Conservation (phyloP, 805 yeast species). For the Metschnikowia lochheadii region DNA sequence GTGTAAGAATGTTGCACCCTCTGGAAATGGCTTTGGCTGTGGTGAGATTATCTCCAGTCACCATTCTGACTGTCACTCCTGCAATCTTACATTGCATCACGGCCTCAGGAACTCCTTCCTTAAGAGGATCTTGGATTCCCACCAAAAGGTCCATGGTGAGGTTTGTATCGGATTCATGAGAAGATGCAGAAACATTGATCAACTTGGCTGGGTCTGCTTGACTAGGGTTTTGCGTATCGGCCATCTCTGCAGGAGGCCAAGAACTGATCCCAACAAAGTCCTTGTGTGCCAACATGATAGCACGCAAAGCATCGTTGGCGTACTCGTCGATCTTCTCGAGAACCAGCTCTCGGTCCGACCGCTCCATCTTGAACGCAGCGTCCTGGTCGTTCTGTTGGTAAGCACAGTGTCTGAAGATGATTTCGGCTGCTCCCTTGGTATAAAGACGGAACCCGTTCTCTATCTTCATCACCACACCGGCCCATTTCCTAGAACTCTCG, state of each 20-base stretch:
- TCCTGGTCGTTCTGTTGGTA: constrained; percentile 27
- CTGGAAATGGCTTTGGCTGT: constrained; percentile 91
- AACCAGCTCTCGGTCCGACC: constrained; percentile 26
- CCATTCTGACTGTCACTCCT: constrained; percentile 96
- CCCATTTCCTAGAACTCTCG: constrained; percentile 91
- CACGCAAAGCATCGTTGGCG: constrained; percentile 80
- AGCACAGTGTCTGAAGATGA: constrained; percentile 62
- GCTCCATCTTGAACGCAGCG: constrained; percentile 25
- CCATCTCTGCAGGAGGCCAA: constrained; percentile 68
- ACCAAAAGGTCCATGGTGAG: constrained; percentile 54
- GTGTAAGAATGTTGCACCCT: constrained; percentile 72
- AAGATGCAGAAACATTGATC: constrained; percentile 20
- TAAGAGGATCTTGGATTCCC: constrained; percentile 93
- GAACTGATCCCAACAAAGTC: constrained; percentile 47
- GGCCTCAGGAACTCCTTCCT: constrained; percentile 86
- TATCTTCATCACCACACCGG: constrained; percentile 65
- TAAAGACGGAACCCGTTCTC: constrained; percentile 54
- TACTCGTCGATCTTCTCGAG: constrained; percentile 43
- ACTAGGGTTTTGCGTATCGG: constrained; percentile 23
- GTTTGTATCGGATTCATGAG: constrained; percentile 21
- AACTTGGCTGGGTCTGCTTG: constrained; percentile 42
- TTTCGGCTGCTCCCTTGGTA: constrained; percentile 94
- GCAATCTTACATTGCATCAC: constrained; percentile 82
- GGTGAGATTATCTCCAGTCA: constrained; percentile 90
- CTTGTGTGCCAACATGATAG: constrained; percentile 81